A percentile compares a stretch with the other conserved stretches of the same genome.
phyloP scores from a whole-genome alignment of 2,329 filamentous ascomycete genomes.

The Verticillium dahliae region DNA sequence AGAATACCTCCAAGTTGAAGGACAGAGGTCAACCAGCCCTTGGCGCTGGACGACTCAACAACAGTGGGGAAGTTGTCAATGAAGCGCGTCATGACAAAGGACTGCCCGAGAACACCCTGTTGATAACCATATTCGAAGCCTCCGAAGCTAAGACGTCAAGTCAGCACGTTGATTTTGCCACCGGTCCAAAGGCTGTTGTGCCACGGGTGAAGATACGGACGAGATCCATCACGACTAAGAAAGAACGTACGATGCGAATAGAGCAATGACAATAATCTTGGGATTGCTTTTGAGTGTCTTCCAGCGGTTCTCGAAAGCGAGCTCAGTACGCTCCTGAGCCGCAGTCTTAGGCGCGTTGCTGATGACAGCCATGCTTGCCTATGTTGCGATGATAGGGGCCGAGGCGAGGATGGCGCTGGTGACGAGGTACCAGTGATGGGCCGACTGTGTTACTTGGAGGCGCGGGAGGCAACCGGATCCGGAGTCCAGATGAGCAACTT shows the following conservation, averaged over 20 bases:
- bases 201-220: too few relatives aligned
- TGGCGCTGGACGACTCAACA: conserved; percentile 35
- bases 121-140: conserved; percentile 48
- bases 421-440: not conserved
- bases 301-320: conserved; percentile 13
- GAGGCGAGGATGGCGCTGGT: not conserved
- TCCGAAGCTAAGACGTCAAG: conserved; percentile 27
- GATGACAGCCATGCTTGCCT: not conserved
- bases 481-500: not conserved
- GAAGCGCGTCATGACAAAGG: conserved; percentile 46
- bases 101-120: conserved; percentile 47
- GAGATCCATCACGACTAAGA: not conserved
- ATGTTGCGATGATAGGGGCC: not conserved
- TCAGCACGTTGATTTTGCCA: conserved; percentile 8
- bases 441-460: not conserved
- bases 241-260: conserved; percentile 25
- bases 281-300: conserved; percentile 22
- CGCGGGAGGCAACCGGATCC: not conserved
- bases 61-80: conserved; percentile 40
- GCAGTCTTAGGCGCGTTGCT: not conserved
- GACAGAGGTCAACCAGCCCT: conserved; percentile 45
- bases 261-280: conserved; percentile 27
- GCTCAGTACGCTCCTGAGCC: not conserved
- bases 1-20: conserved; percentile 43
- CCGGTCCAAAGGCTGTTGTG: too few relatives aligned